Percentiles rank a stretch among this genome's conserved stretches.
Evolutionary conservation across 345 rosid species (phyloP).

Genomic region (Murraya koenigii): DNA sequence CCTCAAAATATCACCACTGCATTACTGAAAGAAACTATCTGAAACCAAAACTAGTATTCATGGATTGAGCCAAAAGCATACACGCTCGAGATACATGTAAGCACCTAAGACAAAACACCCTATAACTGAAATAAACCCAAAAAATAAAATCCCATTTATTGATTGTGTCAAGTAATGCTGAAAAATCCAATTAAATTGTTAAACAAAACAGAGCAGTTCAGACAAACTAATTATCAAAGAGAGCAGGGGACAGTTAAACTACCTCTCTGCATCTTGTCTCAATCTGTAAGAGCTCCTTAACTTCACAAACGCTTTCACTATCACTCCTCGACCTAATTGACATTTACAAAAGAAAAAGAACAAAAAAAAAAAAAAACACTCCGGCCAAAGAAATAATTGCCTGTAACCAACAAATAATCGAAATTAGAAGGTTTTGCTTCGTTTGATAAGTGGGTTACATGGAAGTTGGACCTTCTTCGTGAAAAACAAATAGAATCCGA

Average conservation of each 20-base stretch:
- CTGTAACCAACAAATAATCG: background rate
- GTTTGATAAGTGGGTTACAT: background rate
- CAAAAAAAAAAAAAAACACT: background rate
- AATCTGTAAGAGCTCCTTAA: slow-evolving; percentile 54
- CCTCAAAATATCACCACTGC: too few relatives aligned
- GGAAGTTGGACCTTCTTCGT: background rate
- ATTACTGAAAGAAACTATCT: background rate
- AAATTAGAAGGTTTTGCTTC: background rate
- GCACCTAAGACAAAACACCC: background rate
- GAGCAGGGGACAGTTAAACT: background rate
- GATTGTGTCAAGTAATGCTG: background rate
- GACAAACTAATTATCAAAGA: background rate
- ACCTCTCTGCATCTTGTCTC: slow-evolving; percentile 62
- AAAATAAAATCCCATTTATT: background rate
- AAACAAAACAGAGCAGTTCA: background rate
- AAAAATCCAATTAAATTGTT: background rate
- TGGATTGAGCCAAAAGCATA: background rate
- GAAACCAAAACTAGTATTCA: too few relatives aligned
- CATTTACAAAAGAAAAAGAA: slow-evolving; percentile 19
- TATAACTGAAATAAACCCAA: background rate
- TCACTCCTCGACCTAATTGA: slow-evolving; percentile 46
- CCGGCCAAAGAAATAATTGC: background rate
- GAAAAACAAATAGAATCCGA: background rate
- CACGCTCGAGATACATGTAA: background rate
- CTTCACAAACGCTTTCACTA: slow-evolving; percentile 34